Evolutionary conservation across 106 monocot species (phyloP).

Genomic region (Ottelia alismoides): DNA sequence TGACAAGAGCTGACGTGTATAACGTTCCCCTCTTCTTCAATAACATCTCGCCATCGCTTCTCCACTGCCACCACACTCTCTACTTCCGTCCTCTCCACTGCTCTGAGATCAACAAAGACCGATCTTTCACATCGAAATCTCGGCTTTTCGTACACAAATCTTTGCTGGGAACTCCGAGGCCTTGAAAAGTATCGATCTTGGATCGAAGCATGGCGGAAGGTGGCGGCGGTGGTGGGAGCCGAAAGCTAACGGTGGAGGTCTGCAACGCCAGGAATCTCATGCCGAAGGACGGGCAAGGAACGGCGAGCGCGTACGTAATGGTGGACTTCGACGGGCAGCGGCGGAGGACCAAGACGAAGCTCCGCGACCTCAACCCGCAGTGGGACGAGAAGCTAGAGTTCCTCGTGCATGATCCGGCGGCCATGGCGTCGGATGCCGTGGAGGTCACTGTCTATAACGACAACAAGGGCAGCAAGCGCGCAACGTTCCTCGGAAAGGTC

Average conservation of each 20-base stretch:
- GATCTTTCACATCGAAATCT: no score
- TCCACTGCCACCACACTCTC: no score
- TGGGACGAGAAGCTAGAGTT: conserved; percentile 95
- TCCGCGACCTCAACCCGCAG: conserved; percentile 71
- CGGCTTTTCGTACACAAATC: no score
- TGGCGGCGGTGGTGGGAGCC: conserved; percentile 1
- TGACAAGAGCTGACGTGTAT: no score
- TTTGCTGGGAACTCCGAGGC: no score
- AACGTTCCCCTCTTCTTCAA: no score
- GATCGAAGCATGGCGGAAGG: no score
- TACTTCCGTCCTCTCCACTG: no score
- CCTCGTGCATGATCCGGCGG: conserved; percentile 54
- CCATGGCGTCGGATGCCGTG: conserved; percentile 48
- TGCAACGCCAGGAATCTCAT: conserved; percentile 74
- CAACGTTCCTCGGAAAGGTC: conserved; percentile 69
- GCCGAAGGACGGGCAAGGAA: conserved; percentile 97
- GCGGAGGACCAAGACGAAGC: conserved; percentile 60
- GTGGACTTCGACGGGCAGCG: conserved; percentile 94
- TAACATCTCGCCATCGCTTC: no score
- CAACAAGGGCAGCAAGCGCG: conserved; percentile 41
- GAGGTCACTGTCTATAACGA: conserved; percentile 92
- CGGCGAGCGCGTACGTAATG: conserved; percentile 73
- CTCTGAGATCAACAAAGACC: no score
- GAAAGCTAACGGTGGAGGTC: conserved; percentile 70
- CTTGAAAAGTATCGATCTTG: no score